Evolutionary conservation across 2,329 filamentous ascomycete genomes (phyloP).

Genomic region (Alternaria angustiovoidea): DNA sequence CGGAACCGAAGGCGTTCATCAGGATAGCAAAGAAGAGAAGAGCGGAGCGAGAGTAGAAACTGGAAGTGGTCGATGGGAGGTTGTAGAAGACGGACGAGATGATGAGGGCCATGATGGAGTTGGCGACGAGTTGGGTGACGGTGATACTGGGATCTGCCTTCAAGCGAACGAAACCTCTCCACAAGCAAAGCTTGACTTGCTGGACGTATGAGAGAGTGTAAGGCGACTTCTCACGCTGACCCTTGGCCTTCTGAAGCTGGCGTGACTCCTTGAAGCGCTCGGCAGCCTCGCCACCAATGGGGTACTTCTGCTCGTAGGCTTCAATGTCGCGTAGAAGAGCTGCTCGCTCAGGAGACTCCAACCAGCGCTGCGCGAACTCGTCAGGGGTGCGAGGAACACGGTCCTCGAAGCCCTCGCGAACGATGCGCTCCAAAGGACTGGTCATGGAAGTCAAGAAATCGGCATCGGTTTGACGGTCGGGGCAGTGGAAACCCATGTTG

Average conservation of each 20-base stretch:
- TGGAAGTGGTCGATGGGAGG: conserved; percentile 67
- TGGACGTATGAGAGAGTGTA: conserved; percentile 81
- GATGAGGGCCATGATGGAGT: conserved; percentile 78
- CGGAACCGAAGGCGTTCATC: conserved; percentile 83
- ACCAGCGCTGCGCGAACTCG: conserved; percentile 62
- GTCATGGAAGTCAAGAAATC: conserved; percentile 83
- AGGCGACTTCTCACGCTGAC: conserved; percentile 72
- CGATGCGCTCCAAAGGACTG: conserved; percentile 56
- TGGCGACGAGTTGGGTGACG: conserved; percentile 72
- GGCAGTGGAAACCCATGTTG: conserved; percentile 75
- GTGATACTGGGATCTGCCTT: conserved; percentile 79
- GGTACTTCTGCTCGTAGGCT: conserved; percentile 56
- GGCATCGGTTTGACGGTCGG: conserved; percentile 73
- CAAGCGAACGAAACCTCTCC: conserved; percentile 80
- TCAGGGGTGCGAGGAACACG: conserved; percentile 59
- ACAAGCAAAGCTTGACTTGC: conserved; percentile 80
- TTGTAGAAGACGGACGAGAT: conserved; percentile 85
- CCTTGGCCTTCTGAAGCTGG: conserved; percentile 57
- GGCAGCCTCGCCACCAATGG: conserved; percentile 55
- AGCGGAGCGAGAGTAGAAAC: conserved; percentile 81
- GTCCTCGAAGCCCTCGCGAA: conserved; percentile 55
- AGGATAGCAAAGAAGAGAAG: conserved; percentile 88
- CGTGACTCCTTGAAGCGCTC: conserved; percentile 58
- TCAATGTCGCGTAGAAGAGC: conserved; percentile 56
- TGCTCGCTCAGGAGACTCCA: conserved; percentile 60